Base-by-base conservation (phyloP, 768 basidiomycete species). In the Gymnopilus junonius region DNA sequence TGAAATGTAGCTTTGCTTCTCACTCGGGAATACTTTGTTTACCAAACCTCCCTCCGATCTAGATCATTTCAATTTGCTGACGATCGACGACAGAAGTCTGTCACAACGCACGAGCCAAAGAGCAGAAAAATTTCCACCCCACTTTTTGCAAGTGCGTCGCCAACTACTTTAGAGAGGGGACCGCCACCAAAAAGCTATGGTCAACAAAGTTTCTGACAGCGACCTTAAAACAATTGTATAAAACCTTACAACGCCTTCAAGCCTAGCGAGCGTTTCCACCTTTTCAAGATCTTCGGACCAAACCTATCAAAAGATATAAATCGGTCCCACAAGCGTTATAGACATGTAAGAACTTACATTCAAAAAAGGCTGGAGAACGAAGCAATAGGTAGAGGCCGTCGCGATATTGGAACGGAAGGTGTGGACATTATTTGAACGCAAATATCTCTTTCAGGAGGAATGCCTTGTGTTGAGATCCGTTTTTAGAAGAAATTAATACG, bases 271-370 rank as follows among this genome's bases (percentile, higher is more conserved):
- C 5, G 12, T 21, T 21, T 50, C n/a, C 12, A 59, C 32, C 31
- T 59, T 59, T 17, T 50, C 45, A 23, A 20, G 31, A 50, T 59
- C 58, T 31, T 59, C 43, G 3, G 58, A 35, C 58, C 58, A 59
- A 31, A 59, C 27, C 58, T 59, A 34, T n/a, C 20, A 39, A 10
- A 27, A 20, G 2, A 27, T n/a, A n/a, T n/a, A n/a, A n/a, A n/a
- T n/a, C n/a, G n/a, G n/a, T n/a, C n/a, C n/a, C n/a, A n/a, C n/a
- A n/a, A n/a, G n/a, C n/a, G n/a, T n/a, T n/a, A n/a, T n/a, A n/a
- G n/a, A n/a, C n/a, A n/a, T n/a, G n/a, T n/a, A n/a, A n/a, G 20
- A n/a, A n/a, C 58, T 35, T 2, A 59, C 58, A 2, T 29, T 34
- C 31, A 59, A 34, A 14, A 59, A 59, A 15, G 58, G 46, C 32